Evolutionary conservation across 345 rosid genomes (phyloP).

Genomic region (Passiflora organensis): DNA sequence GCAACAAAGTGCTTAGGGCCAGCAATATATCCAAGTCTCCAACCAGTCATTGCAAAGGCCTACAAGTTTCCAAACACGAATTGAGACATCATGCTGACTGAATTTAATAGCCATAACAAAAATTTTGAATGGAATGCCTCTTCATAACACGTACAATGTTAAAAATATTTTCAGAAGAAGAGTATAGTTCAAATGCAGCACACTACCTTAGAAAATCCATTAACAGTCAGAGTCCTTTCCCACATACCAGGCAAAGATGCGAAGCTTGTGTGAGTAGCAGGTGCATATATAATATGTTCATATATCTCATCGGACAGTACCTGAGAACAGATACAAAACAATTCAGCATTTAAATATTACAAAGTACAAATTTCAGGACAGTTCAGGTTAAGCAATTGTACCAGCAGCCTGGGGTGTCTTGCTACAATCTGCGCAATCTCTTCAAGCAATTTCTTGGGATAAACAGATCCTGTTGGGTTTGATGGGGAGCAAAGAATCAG

Average conservation of each 20-base stretch:
- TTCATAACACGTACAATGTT: not conserved
- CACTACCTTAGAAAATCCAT: slow-evolving; percentile 94
- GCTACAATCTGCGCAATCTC: slow-evolving; percentile 78
- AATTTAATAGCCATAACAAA: not conserved
- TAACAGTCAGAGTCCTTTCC: slow-evolving; percentile 88
- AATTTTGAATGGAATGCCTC: not conserved
- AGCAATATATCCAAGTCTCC: slow-evolving; percentile 95
- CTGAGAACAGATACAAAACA: slow-evolving; percentile 27
- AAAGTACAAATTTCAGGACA: not conserved
- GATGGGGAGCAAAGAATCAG: slow-evolving; percentile 92
- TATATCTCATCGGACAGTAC: slow-evolving; percentile 95
- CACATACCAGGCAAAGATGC: slow-evolving; percentile 95
- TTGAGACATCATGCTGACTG: not conserved
- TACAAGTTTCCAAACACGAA: slow-evolving; percentile 26
- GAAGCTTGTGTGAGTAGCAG: slow-evolving; percentile 87
- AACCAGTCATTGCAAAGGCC: slow-evolving; percentile 99
- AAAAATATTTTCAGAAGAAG: not conserved
- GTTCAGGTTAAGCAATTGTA: slow-evolving; percentile 21
- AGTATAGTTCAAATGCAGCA: not conserved
- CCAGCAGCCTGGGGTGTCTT: slow-evolving; percentile 96
- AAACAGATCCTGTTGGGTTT: slow-evolving; percentile 98
- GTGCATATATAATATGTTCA: slow-evolving; percentile 91
- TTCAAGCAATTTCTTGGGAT: slow-evolving; percentile 83
- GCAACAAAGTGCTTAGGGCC: slow-evolving; percentile 91
- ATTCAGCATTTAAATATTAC: slow-evolving; percentile 17